These are phyloP conservation scores for Axilococcus clingmanii DNA, from an alignment of 139 green algal species.

Conservation along the genomic window DNA sequence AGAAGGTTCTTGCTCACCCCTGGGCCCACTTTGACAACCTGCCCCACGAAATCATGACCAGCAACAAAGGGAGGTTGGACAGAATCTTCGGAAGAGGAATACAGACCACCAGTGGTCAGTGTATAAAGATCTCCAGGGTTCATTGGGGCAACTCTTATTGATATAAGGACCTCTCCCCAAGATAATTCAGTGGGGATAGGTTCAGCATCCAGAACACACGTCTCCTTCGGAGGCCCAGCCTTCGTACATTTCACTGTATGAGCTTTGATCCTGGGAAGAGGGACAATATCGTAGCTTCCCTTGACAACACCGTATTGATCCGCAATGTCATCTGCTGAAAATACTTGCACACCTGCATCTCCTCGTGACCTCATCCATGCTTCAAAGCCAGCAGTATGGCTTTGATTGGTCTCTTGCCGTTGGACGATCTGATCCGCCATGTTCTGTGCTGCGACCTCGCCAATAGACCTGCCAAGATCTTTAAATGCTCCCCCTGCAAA, in stretches of 20 bases:
- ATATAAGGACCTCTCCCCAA: slow-evolving; percentile 76
- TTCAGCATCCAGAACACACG: slow-evolving; percentile 31
- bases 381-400: slow-evolving; percentile 68
- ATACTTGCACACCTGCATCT: slow-evolving; percentile 27
- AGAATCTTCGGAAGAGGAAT: slow-evolving; percentile 26
- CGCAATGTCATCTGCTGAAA: slow-evolving; percentile 53
- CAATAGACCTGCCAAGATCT: slow-evolving; percentile 24
- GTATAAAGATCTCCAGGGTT: slow-evolving; percentile 68
- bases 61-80: slow-evolving; percentile 45
- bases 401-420: slow-evolving; percentile 33
- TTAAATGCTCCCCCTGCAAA: slow-evolving; percentile 56
- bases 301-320: slow-evolving; percentile 66
- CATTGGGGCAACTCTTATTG: slow-evolving; percentile 44
- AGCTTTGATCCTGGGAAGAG: slow-evolving; percentile 45
- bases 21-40: slow-evolving; percentile 71
- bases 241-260: slow-evolving; percentile 40
- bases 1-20: slow-evolving; percentile 64
- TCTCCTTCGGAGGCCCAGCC: slow-evolving; percentile 20
- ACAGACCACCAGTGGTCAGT: slow-evolving; percentile 45
- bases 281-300: slow-evolving; percentile 57
- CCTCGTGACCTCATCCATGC: slow-evolving; percentile 73
- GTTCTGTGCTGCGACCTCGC: slow-evolving; percentile 9
- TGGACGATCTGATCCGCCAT: slow-evolving; percentile 62
- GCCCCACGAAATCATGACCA: slow-evolving; percentile 58
- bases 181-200: slow-evolving; percentile 55